Conservation (phyloP, 2,329 filamentous ascomycete species). For the Pseudogymnoascus sp. region DNA sequence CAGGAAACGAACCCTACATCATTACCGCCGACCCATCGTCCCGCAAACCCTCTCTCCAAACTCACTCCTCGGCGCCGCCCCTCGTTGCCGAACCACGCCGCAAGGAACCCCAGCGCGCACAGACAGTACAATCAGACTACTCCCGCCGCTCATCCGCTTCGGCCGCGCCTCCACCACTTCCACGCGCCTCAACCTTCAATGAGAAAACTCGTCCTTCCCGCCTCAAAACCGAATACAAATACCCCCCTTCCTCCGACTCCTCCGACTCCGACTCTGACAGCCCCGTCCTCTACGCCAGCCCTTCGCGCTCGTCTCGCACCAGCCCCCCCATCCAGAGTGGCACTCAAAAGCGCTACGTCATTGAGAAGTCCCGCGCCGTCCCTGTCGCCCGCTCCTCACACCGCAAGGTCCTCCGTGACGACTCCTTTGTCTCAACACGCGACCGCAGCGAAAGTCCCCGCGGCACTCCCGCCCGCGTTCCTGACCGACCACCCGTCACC, state of each 20-base stretch:
- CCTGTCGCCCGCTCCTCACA: constrained; percentile 18
- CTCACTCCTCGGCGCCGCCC: constrained; percentile 25
- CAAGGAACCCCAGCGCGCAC: constrained; percentile 25
- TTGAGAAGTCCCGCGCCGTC: constrained; percentile 20
- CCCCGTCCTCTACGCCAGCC: constrained; percentile 15
- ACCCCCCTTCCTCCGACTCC: constrained; percentile 15
- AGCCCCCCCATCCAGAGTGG: constrained; percentile 5
- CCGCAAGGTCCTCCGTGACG: constrained; percentile 19
- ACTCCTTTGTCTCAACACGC: constrained; percentile 15
- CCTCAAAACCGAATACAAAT: constrained; percentile 17
- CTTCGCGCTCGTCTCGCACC: constrained; percentile 16
- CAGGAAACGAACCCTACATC: constrained; percentile 16
- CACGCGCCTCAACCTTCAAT: constrained; percentile 25
- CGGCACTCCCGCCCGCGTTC: constrained; percentile 12
- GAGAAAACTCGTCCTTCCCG: not conserved
- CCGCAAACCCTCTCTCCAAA: constrained; percentile 24
- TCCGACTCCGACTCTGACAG: constrained; percentile 19
- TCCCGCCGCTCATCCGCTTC: constrained; percentile 12
- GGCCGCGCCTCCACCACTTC: constrained; percentile 15
- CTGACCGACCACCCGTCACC: constrained; percentile 17
- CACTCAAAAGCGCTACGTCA: constrained; percentile 18
- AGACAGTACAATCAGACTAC: constrained; percentile 24
- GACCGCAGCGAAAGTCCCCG: constrained; percentile 23
- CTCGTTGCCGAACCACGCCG: constrained; percentile 15
- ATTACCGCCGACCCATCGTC: constrained; percentile 24